Conservation (phyloP, 805 yeast genomes). For the Brettanomyces nanus region DNA sequence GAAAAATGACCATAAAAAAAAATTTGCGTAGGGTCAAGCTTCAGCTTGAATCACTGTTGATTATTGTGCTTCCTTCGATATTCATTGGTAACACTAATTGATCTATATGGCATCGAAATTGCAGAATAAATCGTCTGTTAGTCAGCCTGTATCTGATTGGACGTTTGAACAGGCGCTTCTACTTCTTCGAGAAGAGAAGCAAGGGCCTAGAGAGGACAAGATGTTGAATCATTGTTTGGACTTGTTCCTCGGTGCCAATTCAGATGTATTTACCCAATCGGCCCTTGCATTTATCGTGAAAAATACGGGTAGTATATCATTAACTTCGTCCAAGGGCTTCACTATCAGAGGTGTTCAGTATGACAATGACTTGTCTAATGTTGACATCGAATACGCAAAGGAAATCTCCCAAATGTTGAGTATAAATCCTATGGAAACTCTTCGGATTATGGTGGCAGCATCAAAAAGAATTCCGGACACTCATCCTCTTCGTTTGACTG, state of each 20-base stretch:
- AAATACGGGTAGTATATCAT: not conserved
- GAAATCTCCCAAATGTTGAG: constrained; percentile 31
- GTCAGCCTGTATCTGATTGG: constrained; percentile 14
- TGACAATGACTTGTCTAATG: constrained; percentile 16
- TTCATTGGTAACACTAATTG: not conserved
- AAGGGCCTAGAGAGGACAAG: constrained; percentile 6
- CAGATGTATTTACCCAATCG: constrained; percentile 1
- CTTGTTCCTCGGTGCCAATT: constrained; percentile 7
- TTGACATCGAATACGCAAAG: constrained; percentile 31
- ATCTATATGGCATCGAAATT: not conserved
- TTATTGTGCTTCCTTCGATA: constrained; percentile 1
- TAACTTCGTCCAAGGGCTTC: constrained; percentile 5
- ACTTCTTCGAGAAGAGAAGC: constrained; percentile 7
- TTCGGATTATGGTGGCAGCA: constrained; percentile 39
- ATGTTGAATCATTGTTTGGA: constrained; percentile 4
- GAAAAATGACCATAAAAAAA: too few species aligned
- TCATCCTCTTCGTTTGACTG: constrained; percentile 11
- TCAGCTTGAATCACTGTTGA: too few species aligned
- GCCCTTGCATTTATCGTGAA: not conserved
- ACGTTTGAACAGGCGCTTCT: constrained; percentile 17
- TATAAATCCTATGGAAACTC: constrained; percentile 36
- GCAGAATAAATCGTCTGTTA: not conserved
- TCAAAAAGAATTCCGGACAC: constrained; percentile 29
- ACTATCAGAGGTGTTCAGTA: constrained; percentile 9
- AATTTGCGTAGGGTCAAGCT: too few species aligned